Evolutionary conservation across 2,329 filamentous ascomycete species (phyloP), one percentile per base, ranked within the genome.

Genomic region (Ophiocordyceps camponoti-rufipedis): DNA sequence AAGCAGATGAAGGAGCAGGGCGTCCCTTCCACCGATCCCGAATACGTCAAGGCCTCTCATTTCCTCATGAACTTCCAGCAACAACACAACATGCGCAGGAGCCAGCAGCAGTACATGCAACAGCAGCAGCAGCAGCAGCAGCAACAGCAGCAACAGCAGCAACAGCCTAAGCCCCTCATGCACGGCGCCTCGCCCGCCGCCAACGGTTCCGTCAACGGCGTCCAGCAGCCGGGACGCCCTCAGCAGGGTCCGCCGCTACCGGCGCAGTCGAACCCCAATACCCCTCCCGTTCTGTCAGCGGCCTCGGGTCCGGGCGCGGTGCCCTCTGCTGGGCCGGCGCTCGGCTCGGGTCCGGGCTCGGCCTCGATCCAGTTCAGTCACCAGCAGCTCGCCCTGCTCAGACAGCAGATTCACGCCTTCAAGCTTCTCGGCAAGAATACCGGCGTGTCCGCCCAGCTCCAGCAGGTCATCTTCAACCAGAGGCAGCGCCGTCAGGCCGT

Each of bases 361-460:
- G 52, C 63, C n/a, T 63, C 62, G 19, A 71, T 72, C 44, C 78
- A 78, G 49, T 88, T 94, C 58, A 80, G 79, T 12, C 73, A 75
- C 23, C 83, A 91, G 47, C 91, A 98, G 59, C 67, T 94, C 42
- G 71, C 74, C 23, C 76, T 85, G 41, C 67, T 98, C 10, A 74
- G 85, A 48, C 80, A 84, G 52, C 91, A 98, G 60, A 94, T 96
- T 44, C 73, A 82, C 54, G 88, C 89, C 0, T 96, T 95, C 65
- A 93, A 93, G 63, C 73, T 87, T 52, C 70, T 98, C 4, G 82
- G 85, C 5, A 93, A 91, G 62, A 94, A 94, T 53, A 71, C 82
- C 13, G 82, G 87, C 1, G 77, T 96, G 4, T 86, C 89, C 1
- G 63, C 75, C 29, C 73, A 77, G 50, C 74, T 94, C 51, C 86